Base-by-base conservation (phyloP, 2,329 filamentous ascomycete species). In the Colletotrichum horii region DNA sequence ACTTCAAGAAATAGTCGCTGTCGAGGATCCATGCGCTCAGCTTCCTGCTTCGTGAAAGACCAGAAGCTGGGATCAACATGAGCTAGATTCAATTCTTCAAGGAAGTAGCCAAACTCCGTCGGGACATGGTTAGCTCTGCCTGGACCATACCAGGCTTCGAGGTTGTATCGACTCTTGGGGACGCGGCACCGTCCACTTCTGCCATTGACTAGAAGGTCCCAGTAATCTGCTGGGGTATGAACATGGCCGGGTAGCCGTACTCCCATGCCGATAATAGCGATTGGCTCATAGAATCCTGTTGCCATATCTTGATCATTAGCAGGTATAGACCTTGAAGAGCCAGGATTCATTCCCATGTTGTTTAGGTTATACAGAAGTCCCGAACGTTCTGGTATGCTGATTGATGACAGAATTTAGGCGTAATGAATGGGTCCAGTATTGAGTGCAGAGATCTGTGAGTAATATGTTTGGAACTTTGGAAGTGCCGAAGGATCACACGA, bases 181-280 rank as follows among this genome's bases (percentile, higher is more conserved):
- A 84, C 79, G 8, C 70, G 71, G 22, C 78, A 78, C 11, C 76
- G 76, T 4, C 75, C 79, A 62, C 79, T 78, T 14, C 71, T 75
- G 28, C 81, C 80, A 56, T 83, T 81, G 56, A 80, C 19, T 0
- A 85, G 76, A 4, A 84, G 75, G 56, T 83, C 78, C 83, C 83
- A 85, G 55, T 81, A 82, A 5, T 78, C 79, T 9, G 79, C 66
- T 0, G 79, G 68, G 34, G 78, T 79, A 2, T 71, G 62, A 8
- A 85, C 76, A 2, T 79, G 77, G 3, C 83, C 83, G 0, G 83
- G 83, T 4, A 84, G 80, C 9, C 81, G 79, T 73, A 83, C 75
- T 2, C 78, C 83, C 76, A 83, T 81, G n/a, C 83, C 83, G 14
- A 81, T 76, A 52, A 84, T 81, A 26, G 83, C 83, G 24, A 84